Evolutionary conservation across 2,329 filamentous ascomycete species (phyloP).

Genomic region (Colletotrichum noveboracense): DNA sequence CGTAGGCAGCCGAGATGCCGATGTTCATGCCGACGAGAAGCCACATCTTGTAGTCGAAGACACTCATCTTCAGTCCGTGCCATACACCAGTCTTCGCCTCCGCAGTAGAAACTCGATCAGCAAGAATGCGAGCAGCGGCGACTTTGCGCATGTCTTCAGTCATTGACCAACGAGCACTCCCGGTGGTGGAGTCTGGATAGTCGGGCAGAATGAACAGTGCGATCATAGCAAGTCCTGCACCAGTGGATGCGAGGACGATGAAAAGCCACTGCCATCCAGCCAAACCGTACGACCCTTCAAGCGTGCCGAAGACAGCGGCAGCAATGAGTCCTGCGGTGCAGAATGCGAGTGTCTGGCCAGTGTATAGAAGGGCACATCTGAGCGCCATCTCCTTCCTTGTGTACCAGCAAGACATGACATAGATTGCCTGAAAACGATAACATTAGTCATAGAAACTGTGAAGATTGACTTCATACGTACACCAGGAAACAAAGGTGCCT

Average conservation of each 20-base stretch:
- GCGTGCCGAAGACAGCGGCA: constrained; percentile 25
- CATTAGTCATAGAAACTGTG: not conserved
- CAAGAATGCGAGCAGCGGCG: constrained; percentile 26
- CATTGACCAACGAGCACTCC: constrained; percentile 27
- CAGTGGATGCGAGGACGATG: constrained; percentile 36
- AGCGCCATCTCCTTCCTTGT: constrained; percentile 29
- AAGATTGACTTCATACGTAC: not conserved
- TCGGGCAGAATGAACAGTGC: constrained; percentile 26
- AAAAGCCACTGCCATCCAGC: constrained; percentile 47
- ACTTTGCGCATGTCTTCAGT: constrained; percentile 27
- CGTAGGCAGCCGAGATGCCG: constrained; percentile 24
- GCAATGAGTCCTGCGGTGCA: constrained; percentile 29
- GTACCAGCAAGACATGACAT: constrained; percentile 29
- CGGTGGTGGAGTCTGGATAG: constrained; percentile 27
- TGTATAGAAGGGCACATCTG: constrained; percentile 27
- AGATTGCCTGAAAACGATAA: constrained; percentile 2
- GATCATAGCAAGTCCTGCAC: constrained; percentile 23
- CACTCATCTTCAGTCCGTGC: constrained; percentile 25
- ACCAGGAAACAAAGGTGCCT: constrained; percentile 23
- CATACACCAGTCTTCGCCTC: constrained; percentile 26
- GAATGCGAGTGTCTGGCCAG: constrained; percentile 26
- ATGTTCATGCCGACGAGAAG: constrained; percentile 27
- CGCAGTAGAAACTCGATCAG: constrained; percentile 26
- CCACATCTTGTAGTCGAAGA: constrained; percentile 28
- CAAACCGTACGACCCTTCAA: constrained; percentile 30